Evolutionary conservation across 768 basidiomycete genomes (phyloP).

Genomic region (Sutorius australiensis): DNA sequence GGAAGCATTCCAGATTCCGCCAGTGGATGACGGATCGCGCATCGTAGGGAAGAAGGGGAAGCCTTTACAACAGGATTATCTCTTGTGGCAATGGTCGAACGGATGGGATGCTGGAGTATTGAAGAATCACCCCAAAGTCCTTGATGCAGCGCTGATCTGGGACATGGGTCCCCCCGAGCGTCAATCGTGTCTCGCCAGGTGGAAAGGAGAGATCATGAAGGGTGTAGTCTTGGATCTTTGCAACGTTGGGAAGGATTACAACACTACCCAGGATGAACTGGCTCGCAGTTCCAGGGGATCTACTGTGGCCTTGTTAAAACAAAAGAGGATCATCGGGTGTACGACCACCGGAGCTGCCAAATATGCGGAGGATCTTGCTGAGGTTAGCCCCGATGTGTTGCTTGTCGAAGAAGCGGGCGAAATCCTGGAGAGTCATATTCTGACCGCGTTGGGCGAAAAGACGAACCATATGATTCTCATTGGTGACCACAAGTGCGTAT

Average conservation of each 20-base stretch:
- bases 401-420: conserved; percentile 75
- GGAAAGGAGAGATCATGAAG: conserved; percentile 36
- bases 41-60: conserved; percentile 40
- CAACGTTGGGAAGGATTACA: conserved; percentile 37
- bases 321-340: conserved; percentile 61
- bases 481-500: conserved; percentile 64
- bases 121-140: conserved; percentile 23
- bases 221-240: conserved; percentile 36
- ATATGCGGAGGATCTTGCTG: conserved; percentile 46
- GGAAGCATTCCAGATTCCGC: conserved; percentile 45
- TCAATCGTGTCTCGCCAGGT: conserved; percentile 24
- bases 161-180: conserved; percentile 33
- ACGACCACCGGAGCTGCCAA: conserved; percentile 72
- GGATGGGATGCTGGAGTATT: conserved; percentile 47
- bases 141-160: conserved; percentile 34
- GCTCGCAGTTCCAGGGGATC: conserved; percentile 35
- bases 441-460: conserved; percentile 51
- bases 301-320: conserved; percentile 34
- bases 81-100: conserved; percentile 45
- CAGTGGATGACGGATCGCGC: conserved; percentile 40
- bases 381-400: conserved; percentile 47
- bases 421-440: conserved; percentile 63
- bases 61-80: conserved; percentile 35
- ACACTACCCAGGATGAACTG: conserved; percentile 36
- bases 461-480: conserved; percentile 62